Conservation (phyloP, 1,139 yeast species). For the Oligophagozyma castellii region DNA sequence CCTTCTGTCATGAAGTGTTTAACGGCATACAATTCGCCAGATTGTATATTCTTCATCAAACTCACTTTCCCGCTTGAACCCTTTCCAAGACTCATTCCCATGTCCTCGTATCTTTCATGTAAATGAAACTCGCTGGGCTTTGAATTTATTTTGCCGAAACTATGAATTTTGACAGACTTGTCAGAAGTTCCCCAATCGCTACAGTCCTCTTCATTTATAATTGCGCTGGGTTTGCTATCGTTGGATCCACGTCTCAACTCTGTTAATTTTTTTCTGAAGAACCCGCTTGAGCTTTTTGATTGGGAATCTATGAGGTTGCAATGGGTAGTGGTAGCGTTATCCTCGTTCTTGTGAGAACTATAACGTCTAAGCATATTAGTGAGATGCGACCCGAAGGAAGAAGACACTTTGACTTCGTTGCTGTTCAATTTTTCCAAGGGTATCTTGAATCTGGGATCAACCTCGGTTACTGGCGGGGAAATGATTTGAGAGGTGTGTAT, state of each 20-base stretch:
- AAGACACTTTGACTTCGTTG: not conserved
- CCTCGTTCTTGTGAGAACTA: too few species aligned
- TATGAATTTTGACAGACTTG: too few species aligned
- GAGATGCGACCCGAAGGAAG: not conserved
- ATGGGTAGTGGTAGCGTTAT: not conserved
- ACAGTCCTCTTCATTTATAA: too few species aligned
- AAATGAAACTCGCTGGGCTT: not conserved
- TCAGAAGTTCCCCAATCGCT: too few species aligned
- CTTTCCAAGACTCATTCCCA: constrained; percentile 77
- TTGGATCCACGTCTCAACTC: too few species aligned
- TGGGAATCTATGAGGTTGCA: too few species aligned
- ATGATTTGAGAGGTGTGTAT: too few species aligned
- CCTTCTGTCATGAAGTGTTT: constrained; percentile 74
- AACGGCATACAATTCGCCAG: constrained; percentile 74
- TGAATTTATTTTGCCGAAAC: too few species aligned
- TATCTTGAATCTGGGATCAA: constrained; percentile 63
- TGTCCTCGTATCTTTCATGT: constrained; percentile 59
- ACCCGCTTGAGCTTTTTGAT: too few species aligned
- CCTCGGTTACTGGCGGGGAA: constrained; percentile 50
- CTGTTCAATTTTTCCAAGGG: constrained; percentile 45
- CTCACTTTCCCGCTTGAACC: constrained; percentile 96
- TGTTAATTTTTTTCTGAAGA: too few species aligned
- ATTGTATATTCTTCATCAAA: constrained; percentile 37
- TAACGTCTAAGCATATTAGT: constrained; percentile 1
- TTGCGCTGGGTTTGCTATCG: too few species aligned